Conservation (phyloP, 1,139 yeast species). For the Saccharomyces hybrid region DNA sequence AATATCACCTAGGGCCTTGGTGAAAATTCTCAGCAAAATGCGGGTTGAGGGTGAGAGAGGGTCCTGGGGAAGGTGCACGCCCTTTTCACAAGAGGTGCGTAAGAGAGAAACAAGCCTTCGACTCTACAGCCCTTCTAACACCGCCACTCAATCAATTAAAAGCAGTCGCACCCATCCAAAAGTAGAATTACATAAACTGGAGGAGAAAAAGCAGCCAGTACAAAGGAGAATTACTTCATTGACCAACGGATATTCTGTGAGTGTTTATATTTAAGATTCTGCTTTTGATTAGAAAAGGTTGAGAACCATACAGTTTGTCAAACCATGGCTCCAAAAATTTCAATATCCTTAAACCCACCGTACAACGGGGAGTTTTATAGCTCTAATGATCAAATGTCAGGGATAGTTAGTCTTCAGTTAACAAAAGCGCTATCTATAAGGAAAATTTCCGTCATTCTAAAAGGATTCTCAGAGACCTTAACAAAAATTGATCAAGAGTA, state of each 20-base stretch:
- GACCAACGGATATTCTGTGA: not conserved
- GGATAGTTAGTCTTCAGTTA: constrained; percentile 17
- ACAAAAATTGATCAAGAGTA: constrained; percentile 20
- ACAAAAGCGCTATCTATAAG: constrained; percentile 21
- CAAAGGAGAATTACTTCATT: not conserved
- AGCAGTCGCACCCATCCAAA: not conserved
- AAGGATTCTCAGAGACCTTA: constrained; percentile 25
- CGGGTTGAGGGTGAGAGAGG: not conserved
- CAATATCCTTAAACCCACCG: constrained; percentile 21
- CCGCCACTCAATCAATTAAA: not conserved
- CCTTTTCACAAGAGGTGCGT: not conserved
- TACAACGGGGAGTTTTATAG: constrained; percentile 23
- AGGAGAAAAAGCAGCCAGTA: not conserved
- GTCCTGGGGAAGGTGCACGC: not conserved
- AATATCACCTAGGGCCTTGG: not conserved
- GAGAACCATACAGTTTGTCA: not conserved
- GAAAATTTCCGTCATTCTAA: constrained; percentile 19
- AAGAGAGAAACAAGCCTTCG: not conserved
- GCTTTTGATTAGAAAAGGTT: not conserved
- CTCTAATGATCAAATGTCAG: constrained; percentile 23
- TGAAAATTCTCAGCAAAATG: not conserved
- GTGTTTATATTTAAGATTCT: not conserved
- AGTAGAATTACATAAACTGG: not conserved
- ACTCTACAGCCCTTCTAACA: not conserved
- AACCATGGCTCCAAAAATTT: constrained; percentile 21